A percentile compares a stretch with the other conserved stretches of the same genome.
These are phyloP conservation scores for Thielaviopsis ethacetica DNA, from an alignment of 2,329 filamentous ascomycete species.

Conservation along the genomic window DNA sequence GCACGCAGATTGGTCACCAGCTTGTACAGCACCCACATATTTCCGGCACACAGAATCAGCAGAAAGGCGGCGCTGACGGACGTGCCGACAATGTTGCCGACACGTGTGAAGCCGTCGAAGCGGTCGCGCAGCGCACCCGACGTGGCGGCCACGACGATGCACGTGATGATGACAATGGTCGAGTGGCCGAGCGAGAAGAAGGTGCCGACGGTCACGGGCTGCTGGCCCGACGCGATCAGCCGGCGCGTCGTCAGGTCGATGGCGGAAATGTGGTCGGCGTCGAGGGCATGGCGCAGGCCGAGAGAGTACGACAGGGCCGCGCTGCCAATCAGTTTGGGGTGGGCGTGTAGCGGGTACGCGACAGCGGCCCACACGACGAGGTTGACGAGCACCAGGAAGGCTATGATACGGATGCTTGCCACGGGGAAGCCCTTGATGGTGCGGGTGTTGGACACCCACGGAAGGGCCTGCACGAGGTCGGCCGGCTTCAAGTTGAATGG, in stretches of 20 bases:
- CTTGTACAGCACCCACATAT: constrained; percentile 70
- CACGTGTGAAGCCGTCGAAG: constrained; percentile 62
- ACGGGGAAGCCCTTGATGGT: constrained; percentile 9
- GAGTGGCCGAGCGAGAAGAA: constrained; percentile 91
- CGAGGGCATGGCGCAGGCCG: constrained; percentile 83
- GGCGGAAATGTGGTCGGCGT: constrained; percentile 76
- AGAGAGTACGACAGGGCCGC: constrained; percentile 77
- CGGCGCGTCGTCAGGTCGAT: constrained; percentile 92
- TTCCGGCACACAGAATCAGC: constrained; percentile 66
- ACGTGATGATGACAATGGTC: constrained; percentile 82
- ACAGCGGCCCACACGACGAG: constrained; percentile 35
- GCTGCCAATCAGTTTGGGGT: constrained; percentile 53
- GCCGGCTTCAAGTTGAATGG: neutral
- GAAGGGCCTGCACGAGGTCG: constrained; percentile 3
- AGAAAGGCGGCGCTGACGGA: constrained; percentile 73
- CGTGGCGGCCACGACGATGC: constrained; percentile 80
- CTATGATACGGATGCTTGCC: constrained; percentile 30
- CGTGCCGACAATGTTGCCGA: constrained; percentile 82
- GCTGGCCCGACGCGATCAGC: constrained; percentile 69
- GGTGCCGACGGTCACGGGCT: constrained; percentile 80
- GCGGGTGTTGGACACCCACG: constrained; percentile 11
- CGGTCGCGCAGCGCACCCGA: constrained; percentile 64
- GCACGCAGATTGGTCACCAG: constrained; percentile 51
- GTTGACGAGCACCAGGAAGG: constrained; percentile 34
- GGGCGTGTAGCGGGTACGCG: constrained; percentile 35